Conservation (phyloP, 148 eudicot genomes). For the Fagopyrum tataricum region DNA sequence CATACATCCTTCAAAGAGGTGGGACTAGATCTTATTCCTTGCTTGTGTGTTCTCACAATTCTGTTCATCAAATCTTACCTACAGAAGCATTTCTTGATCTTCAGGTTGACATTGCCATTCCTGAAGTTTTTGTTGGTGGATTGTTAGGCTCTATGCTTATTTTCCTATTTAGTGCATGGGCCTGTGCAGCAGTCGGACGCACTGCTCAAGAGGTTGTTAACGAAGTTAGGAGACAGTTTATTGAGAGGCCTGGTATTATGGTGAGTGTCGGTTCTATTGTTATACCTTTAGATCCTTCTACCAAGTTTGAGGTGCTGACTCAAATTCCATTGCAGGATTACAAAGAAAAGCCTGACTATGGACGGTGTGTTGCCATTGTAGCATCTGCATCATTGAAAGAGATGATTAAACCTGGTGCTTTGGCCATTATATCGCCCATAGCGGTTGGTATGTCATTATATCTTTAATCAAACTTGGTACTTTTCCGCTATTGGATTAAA, state of each 20-base stretch:
- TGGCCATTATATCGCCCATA: conserved; percentile 86
- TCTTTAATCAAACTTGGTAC: not conserved
- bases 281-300: not conserved
- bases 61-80: not conserved
- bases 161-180: conserved; percentile 96
- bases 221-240: conserved; percentile 96
- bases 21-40: conserved; percentile 19
- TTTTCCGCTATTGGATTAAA: not conserved
- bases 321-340: conserved; percentile 50
- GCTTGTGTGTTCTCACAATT: conserved; percentile 10
- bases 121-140: conserved; percentile 97
- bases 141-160: conserved; percentile 97
- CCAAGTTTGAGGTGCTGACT: conserved; percentile 13
- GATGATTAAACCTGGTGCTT: conserved; percentile 93
- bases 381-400: conserved; percentile 93
- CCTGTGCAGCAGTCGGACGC: conserved; percentile 97
- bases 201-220: conserved; percentile 99
- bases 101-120: conserved; percentile 98
- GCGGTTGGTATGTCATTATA: conserved; percentile 49
- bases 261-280: conserved; percentile 26
- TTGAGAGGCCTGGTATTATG: conserved; percentile 99
- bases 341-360: conserved; percentile 95
- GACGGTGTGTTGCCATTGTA: conserved; percentile 95
- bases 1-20: conserved; percentile 71
- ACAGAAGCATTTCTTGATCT: conserved; percentile 12